phyloP scores from a whole-genome alignment of 164 flowering plant genomes.

The Kingdonia uniflora region DNA sequence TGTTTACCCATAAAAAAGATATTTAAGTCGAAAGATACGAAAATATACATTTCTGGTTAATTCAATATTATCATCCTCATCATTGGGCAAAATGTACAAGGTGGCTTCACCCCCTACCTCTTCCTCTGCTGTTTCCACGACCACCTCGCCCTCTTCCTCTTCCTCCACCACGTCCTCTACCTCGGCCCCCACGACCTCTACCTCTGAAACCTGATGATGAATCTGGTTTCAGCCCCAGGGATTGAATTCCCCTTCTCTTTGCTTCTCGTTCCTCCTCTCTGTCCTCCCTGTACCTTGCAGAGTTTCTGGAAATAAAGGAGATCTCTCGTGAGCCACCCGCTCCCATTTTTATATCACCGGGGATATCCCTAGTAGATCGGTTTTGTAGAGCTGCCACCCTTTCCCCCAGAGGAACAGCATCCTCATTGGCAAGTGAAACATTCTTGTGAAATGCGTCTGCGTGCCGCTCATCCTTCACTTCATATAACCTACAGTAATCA shows the following conservation, averaged over 20 bases:
- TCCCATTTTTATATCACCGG: constrained; percentile 47
- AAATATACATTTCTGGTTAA: too few species aligned
- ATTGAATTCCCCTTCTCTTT: constrained; percentile 73
- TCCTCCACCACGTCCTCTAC: constrained; percentile 23
- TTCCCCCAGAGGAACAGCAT: constrained; percentile 76
- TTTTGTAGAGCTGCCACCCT: constrained; percentile 46
- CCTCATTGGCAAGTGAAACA: constrained; percentile 64
- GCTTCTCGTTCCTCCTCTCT: constrained; percentile 32
- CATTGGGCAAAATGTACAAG: too few species aligned
- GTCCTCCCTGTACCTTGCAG: constrained; percentile 45
- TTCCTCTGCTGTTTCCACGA: constrained; percentile 18
- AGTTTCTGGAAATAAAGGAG: constrained; percentile 50
- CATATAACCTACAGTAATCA: constrained; percentile 45
- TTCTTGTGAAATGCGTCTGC: constrained; percentile 65
- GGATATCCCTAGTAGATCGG: constrained; percentile 14
- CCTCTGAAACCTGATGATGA: constrained; percentile 36
- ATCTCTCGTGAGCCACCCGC: constrained; percentile 92
- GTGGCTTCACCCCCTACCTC: constrained; percentile 15
- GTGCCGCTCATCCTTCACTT: constrained; percentile 85
- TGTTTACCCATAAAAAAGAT: too few species aligned
- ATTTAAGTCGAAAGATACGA: too few species aligned
- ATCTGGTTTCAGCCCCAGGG: constrained; percentile 51
- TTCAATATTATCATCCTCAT: too few species aligned
- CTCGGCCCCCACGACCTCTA: constrained; percentile 29
- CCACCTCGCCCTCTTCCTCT: constrained; percentile 22